These are phyloP conservation scores for Globisporangium parvum DNA, from an alignment of 352 stramenopile species.

Conservation along the genomic window DNA sequence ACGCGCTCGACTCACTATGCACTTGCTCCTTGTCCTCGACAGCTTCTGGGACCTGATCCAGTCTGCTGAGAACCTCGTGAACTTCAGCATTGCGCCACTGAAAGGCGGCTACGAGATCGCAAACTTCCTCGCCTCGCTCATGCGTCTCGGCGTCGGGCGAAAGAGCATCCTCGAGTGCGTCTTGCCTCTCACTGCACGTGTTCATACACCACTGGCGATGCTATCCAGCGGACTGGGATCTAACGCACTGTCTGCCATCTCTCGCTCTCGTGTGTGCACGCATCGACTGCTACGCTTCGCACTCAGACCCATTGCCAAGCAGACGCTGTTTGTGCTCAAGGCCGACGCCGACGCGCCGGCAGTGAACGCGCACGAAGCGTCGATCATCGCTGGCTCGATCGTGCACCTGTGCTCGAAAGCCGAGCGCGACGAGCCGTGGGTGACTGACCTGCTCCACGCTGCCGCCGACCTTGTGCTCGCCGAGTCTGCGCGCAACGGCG, in stretches of 20 bases:
- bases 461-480: slow-evolving; percentile 31
- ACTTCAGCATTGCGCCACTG: slow-evolving; percentile 54
- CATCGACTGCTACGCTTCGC: not conserved
- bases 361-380: slow-evolving; percentile 40
- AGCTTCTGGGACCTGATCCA: slow-evolving; percentile 71
- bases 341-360: slow-evolving; percentile 11
- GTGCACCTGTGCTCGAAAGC: slow-evolving; percentile 46
- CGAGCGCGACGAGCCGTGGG: slow-evolving; percentile 40
- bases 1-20: not conserved
- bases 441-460: slow-evolving; percentile 33
- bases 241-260: too few relatives aligned
- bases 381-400: slow-evolving; percentile 40
- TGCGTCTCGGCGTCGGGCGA: slow-evolving; percentile 49
- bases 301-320: slow-evolving; percentile 36
- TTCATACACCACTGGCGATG: not conserved
- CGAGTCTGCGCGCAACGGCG: slow-evolving; percentile 18
- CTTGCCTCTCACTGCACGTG: not conserved
- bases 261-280: not conserved
- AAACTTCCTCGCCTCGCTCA: slow-evolving; percentile 36
- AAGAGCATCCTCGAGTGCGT: slow-evolving; percentile 55
- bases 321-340: slow-evolving; percentile 33
- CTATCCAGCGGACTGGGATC: not conserved
- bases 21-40: not conserved
- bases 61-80: slow-evolving; percentile 52
- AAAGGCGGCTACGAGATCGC: slow-evolving; percentile 34